phyloP scores from a whole-genome alignment of 2,329 filamentous ascomycete genomes.

The Fusarium anguioides region DNA sequence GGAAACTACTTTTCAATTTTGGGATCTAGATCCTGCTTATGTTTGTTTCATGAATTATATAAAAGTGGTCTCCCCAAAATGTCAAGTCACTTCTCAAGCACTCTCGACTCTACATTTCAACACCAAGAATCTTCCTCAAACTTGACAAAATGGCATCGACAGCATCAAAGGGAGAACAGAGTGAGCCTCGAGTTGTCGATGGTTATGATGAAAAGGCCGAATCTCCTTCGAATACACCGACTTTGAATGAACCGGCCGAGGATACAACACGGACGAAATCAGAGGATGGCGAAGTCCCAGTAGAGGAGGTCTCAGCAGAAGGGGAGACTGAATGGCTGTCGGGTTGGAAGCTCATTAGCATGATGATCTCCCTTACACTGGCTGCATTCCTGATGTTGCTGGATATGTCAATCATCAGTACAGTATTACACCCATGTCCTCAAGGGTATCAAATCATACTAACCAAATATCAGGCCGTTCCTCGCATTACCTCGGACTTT shows the following conservation, averaged over 20 bases:
- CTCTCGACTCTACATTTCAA: background rate
- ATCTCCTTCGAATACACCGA: slow-evolving; percentile 29
- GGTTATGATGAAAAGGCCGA: slow-evolving; percentile 12
- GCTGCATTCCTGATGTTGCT: slow-evolving; percentile 61
- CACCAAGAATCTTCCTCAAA: background rate
- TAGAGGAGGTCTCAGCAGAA: too few relatives aligned
- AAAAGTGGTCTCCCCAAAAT: slow-evolving; percentile 22
- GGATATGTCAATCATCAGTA: slow-evolving; percentile 65
- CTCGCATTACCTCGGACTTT: slow-evolving; percentile 62
- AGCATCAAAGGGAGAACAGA: background rate
- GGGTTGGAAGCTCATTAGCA: slow-evolving; percentile 49
- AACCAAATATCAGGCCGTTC: slow-evolving; percentile 54
- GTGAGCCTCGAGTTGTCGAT: background rate
- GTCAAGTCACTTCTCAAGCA: background rate
- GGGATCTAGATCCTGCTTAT: slow-evolving; percentile 9
- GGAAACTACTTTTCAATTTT: slow-evolving; percentile 10
- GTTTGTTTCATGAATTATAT: slow-evolving; percentile 2
- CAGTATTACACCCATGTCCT: slow-evolving; percentile 48
- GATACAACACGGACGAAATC: slow-evolving; percentile 9
- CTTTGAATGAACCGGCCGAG: slow-evolving; percentile 30
- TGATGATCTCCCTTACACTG: slow-evolving; percentile 54
- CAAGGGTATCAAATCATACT: background rate
- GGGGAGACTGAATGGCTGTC: slow-evolving; percentile 33
- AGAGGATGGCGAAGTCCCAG: slow-evolving; percentile 5
- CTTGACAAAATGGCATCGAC: slow-evolving; percentile 8